These are phyloP conservation scores for Debaryomyces hansenii DNA, from an alignment of 805 yeast species.

Conservation along the genomic window DNA sequence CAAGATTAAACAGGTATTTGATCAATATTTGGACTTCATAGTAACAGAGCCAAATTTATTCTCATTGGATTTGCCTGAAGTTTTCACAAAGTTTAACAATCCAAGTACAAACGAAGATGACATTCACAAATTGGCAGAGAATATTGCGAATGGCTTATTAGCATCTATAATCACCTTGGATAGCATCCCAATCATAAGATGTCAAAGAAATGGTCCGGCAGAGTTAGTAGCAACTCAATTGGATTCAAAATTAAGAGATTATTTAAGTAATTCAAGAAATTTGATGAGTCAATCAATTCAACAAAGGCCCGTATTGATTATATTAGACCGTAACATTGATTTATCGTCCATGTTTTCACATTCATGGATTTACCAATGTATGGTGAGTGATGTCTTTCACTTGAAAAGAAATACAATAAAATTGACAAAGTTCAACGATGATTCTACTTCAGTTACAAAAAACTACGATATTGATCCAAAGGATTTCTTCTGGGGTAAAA, in stretches of 20 bases:
- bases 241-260: slow-evolving; percentile 82
- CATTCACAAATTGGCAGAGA: slow-evolving; percentile 66
- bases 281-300: slow-evolving; percentile 22
- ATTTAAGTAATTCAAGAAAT: slow-evolving; percentile 65
- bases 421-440: slow-evolving; percentile 39
- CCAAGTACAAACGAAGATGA: slow-evolving; percentile 73
- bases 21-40: slow-evolving; percentile 87
- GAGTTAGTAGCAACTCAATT: slow-evolving; percentile 87
- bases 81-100: slow-evolving; percentile 68
- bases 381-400: slow-evolving; percentile 89
- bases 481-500: slow-evolving; percentile 88
- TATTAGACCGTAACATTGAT: slow-evolving; percentile 88
- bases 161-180: slow-evolving; percentile 76
- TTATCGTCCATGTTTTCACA: slow-evolving; percentile 92
- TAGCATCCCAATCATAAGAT: slow-evolving; percentile 84
- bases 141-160: slow-evolving; percentile 77
- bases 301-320: slow-evolving; percentile 73
- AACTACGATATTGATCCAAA: slow-evolving; percentile 87
- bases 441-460: slow-evolving; percentile 42
- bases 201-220: slow-evolving; percentile 93
- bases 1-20: slow-evolving; percentile 84
- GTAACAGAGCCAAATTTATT: slow-evolving; percentile 93
- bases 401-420: slow-evolving; percentile 81
- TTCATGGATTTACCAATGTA: slow-evolving; percentile 96
- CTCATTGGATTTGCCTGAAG: slow-evolving; percentile 65